Percentiles rank a stretch among this genome's conserved stretches.
phyloP scores from a whole-genome alignment of 75 land plant genomes.

The Azolla pinnata region DNA sequence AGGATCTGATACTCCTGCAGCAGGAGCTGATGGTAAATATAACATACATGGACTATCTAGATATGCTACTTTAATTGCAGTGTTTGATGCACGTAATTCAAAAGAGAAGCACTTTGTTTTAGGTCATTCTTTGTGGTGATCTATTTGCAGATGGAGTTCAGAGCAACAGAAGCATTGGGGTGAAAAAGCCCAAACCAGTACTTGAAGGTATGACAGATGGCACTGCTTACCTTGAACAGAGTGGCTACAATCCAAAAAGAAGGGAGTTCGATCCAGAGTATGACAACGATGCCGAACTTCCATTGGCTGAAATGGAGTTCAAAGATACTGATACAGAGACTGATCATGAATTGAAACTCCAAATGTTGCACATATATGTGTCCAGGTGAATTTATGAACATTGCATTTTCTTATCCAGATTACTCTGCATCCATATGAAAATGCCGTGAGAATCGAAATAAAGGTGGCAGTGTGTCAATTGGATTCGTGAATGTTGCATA shows the following conservation, averaged over 20 bases:
- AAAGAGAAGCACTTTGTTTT: background rate
- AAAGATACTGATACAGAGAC: constrained; percentile 78
- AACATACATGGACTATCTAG: too few relatives aligned
- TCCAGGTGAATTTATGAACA: constrained; percentile 61
- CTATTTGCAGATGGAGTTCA: constrained; percentile 44
- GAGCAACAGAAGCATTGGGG: constrained; percentile 73
- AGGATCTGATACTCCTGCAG: constrained; percentile 30
- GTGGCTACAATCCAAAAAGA: constrained; percentile 91
- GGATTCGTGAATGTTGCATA: too few relatives aligned
- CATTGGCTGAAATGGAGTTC: constrained; percentile 97
- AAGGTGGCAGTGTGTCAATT: too few relatives aligned
- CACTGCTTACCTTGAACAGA: constrained; percentile 38
- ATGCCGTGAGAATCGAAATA: too few relatives aligned
- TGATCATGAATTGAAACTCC: constrained; percentile 74
- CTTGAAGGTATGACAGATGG: constrained; percentile 43
- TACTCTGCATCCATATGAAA: too few relatives aligned
- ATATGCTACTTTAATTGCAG: too few relatives aligned
- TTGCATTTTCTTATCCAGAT: too few relatives aligned
- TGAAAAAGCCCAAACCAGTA: constrained; percentile 65
- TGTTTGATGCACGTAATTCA: too few relatives aligned
- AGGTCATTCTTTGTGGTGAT: background rate
- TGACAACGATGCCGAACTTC: constrained; percentile 93
- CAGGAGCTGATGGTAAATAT: constrained; percentile 32
- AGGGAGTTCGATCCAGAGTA: constrained; percentile 95
- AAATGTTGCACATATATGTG: constrained; percentile 68